Conservation (phyloP, 176 grass and related monocot species). For the Miscanthus lutarioriparius region DNA sequence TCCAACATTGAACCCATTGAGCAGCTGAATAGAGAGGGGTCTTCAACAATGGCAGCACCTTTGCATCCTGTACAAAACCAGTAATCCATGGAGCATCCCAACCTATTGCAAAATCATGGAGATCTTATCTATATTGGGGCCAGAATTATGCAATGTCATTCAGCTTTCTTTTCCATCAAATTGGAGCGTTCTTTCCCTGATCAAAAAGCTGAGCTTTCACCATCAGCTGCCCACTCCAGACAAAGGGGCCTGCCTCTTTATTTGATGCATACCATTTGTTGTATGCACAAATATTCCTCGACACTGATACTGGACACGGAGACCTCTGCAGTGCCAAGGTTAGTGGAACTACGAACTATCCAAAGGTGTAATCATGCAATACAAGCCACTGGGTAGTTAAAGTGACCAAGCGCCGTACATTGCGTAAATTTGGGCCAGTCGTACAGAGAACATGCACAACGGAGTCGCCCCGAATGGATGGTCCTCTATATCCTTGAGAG, state of each 20-base stretch:
- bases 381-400: neutral
- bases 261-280: constrained; percentile 23
- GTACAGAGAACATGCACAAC: neutral
- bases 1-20: neutral
- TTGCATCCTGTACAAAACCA: neutral
- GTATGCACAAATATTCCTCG: constrained; percentile 17
- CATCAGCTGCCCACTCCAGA: neutral
- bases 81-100: neutral
- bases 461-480: neutral
- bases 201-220: constrained; percentile 11
- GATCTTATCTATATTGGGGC: neutral
- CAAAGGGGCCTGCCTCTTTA: neutral
- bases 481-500: neutral
- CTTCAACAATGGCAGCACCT: neutral
- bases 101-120: neutral
- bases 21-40: neutral
- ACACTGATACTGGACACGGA: neutral
- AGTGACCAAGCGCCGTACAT: neutral
- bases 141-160: neutral
- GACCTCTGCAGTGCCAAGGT: neutral
- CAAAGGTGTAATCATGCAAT: constrained; percentile 24
- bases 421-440: constrained; percentile 4
- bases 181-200: neutral
- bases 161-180: neutral
- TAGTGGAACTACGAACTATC: constrained; percentile 37